Evolutionary conservation across 306 rosid species (phyloP).

Genomic region (Vigna hirtella): DNA sequence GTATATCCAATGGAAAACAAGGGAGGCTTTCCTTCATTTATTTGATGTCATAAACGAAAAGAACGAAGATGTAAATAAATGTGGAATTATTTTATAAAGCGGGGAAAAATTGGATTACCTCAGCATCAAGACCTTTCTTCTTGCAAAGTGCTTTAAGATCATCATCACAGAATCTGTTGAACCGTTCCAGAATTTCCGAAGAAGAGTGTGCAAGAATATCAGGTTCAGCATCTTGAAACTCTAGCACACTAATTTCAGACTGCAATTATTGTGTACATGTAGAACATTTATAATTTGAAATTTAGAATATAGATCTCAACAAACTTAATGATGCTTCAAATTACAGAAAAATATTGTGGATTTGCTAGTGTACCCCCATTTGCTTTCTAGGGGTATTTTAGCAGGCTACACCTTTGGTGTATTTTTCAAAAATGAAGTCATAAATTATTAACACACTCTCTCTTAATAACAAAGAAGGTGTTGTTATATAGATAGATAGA

Average conservation of each 20-base stretch:
- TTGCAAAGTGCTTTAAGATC: conserved; percentile 88
- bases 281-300: conserved; percentile 31
- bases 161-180: conserved; percentile 56
- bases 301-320: conserved; percentile 12
- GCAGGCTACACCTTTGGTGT: background rate
- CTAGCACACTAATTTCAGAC: conserved; percentile 71
- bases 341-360: background rate
- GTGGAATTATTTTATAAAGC: background rate
- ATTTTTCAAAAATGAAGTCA: background rate
- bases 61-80: conserved; percentile 8
- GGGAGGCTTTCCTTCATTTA: background rate
- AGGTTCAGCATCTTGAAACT: conserved; percentile 90
- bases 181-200: conserved; percentile 64
- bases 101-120: conserved; percentile 57
- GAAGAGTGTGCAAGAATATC: conserved; percentile 73
- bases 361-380: background rate
- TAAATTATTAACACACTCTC: background rate
- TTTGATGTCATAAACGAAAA: conserved; percentile 15
- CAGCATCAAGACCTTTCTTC: conserved; percentile 84
- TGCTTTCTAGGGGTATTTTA: background rate
- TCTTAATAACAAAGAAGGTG: background rate
- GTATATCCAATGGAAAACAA: conserved; percentile 14
- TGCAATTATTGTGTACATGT: conserved; percentile 54
- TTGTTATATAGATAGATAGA: background rate
- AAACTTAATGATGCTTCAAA: conserved; percentile 27